Conservation (phyloP, 78 protist species). For the Pigoraptor vietnamica region DNA sequence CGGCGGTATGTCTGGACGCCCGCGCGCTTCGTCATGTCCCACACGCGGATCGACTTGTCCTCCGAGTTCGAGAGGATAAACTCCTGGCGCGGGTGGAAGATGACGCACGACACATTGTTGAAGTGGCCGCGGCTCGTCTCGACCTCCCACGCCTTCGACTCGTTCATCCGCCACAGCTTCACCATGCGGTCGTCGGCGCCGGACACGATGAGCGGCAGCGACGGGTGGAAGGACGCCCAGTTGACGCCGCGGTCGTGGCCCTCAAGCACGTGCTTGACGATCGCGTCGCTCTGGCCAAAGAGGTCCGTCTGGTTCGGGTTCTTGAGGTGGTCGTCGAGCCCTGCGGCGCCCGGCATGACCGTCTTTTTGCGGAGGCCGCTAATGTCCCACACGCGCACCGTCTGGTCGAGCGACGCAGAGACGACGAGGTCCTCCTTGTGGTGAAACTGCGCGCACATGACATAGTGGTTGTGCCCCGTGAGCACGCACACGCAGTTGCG, state of each 20-base stretch:
- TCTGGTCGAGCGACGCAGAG: constrained; percentile 97
- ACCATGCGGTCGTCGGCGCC: constrained; percentile 94
- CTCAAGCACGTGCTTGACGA: constrained; percentile 81
- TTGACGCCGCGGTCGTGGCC: constrained; percentile 96
- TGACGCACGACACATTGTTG: constrained; percentile 92
- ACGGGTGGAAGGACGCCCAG: constrained; percentile 97
- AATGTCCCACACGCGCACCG: constrained; percentile 98
- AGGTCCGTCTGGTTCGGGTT: constrained; percentile 58
- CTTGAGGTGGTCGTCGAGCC: neutral
- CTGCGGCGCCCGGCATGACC: constrained; percentile 32
- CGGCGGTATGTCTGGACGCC: constrained; percentile 79
- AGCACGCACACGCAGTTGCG: constrained; percentile 85
- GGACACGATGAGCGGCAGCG: constrained; percentile 87
- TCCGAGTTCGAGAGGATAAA: constrained; percentile 59
- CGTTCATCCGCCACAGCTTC: constrained; percentile 93
- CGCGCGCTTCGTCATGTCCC: constrained; percentile 84
- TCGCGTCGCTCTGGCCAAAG: constrained; percentile 78
- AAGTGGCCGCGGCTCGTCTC: constrained; percentile 92
- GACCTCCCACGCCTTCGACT: constrained; percentile 77
- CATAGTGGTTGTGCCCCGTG: constrained; percentile 99
- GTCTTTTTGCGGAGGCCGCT: constrained; percentile 70
- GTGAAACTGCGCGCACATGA: constrained; percentile 97
- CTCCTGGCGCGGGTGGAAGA: constrained; percentile 92
- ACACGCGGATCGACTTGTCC: constrained; percentile 94
- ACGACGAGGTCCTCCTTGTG: constrained; percentile 91